A percentile compares a stretch with the other conserved stretches of the same genome.
Evolutionary conservation across 306 rosid species (phyloP).

Genomic region (Crotalaria pallida): DNA sequence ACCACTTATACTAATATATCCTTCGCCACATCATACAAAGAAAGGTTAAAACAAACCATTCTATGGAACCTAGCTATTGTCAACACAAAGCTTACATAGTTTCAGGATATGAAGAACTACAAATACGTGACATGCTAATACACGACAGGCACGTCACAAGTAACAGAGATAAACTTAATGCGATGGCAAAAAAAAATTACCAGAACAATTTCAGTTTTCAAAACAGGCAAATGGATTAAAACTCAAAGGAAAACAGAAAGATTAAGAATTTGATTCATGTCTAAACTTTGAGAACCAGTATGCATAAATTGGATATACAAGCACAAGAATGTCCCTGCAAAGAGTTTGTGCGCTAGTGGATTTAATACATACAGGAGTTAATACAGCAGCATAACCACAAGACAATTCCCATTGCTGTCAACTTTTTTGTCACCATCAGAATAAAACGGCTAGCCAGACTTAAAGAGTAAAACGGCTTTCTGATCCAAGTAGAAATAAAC

Average conservation of each 20-base stretch:
- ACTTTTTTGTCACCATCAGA: slow-evolving; percentile 22
- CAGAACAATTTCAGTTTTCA: not conserved
- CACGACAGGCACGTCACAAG: no score
- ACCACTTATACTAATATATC: not conserved
- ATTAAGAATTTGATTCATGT: slow-evolving; percentile 25
- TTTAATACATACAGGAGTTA: slow-evolving; percentile 60
- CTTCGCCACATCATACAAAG: not conserved
- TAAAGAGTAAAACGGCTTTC: slow-evolving; percentile 89
- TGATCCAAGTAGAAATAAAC: slow-evolving; percentile 98
- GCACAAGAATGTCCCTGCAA: slow-evolving; percentile 50
- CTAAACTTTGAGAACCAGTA: slow-evolving; percentile 38
- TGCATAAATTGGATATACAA: slow-evolving; percentile 50
- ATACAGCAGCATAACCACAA: slow-evolving; percentile 41
- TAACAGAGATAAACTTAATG: not conserved
- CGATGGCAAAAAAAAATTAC: not conserved
- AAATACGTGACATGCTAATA: slow-evolving; percentile 3
- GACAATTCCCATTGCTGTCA: slow-evolving; percentile 20
- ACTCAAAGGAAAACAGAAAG: not conserved
- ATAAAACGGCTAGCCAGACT: slow-evolving; percentile 68
- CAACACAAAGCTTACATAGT: not conserved
- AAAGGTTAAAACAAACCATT: not conserved
- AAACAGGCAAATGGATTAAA: not conserved
- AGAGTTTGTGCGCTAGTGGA: slow-evolving; percentile 31
- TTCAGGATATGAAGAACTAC: not conserved
- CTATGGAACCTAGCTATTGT: not conserved